Percentiles rank a stretch among this genome's conserved stretches.
These are phyloP conservation scores for Gaeumannomyces sp. DNA, from an alignment of 2,329 filamentous ascomycete genomes.

Conservation along the genomic window DNA sequence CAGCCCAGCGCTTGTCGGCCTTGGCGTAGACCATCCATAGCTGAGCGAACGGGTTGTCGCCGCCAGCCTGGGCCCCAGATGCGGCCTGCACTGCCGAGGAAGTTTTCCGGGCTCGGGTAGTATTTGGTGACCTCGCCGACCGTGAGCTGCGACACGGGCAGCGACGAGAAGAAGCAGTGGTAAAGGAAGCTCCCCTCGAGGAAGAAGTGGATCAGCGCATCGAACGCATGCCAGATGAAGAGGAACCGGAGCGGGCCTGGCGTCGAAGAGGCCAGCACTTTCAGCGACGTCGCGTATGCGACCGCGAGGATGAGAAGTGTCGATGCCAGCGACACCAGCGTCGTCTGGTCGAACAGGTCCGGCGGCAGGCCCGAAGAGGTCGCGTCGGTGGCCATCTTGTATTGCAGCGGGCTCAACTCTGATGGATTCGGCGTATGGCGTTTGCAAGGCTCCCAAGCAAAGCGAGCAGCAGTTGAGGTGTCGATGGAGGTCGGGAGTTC, in stretches of 20 bases:
- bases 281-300: constrained; percentile 44
- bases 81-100: constrained; percentile 40
- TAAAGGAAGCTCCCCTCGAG: constrained; percentile 90
- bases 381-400: no score
- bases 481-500: no score
- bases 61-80: constrained; percentile 54
- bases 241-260: constrained; percentile 61
- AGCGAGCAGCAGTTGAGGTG: no score
- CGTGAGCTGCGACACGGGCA: constrained; percentile 28
- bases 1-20: constrained; percentile 58
- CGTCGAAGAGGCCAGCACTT: constrained; percentile 41
- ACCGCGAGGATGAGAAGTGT: constrained; percentile 46
- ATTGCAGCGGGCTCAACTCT: no score
- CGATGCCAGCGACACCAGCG: constrained; percentile 50
- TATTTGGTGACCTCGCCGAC: constrained; percentile 25
- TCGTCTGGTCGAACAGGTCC: constrained; percentile 54
- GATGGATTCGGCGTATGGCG: no score
- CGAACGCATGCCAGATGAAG: constrained; percentile 93
- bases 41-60: constrained; percentile 47
- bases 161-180: constrained; percentile 76
- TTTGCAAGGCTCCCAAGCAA: no score
- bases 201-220: constrained; percentile 83
- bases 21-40: constrained; percentile 65
- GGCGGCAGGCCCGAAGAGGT: constrained; percentile 32
- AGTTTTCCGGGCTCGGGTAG: constrained; percentile 47